These are phyloP conservation scores for Ascomycota sp. DNA, from an alignment of 2,329 filamentous ascomycete species.

Conservation along the genomic window DNA sequence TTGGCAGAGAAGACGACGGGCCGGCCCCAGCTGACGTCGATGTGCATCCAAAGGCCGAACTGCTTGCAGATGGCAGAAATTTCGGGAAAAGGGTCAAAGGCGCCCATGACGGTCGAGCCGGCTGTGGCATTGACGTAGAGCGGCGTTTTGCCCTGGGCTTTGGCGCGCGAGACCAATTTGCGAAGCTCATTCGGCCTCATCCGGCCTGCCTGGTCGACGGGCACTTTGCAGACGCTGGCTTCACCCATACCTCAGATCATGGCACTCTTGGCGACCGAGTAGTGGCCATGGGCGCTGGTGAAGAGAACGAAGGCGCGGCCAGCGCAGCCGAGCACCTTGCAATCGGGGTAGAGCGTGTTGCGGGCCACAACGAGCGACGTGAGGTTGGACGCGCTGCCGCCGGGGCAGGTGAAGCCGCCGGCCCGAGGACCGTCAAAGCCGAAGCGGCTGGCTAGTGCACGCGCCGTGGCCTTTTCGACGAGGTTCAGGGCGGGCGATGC, in stretches of 20 bases:
- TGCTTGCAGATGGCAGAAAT: conserved; percentile 51
- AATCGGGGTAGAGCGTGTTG: conserved; percentile 64
- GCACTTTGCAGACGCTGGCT: conserved; percentile 49
- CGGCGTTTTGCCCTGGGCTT: conserved; percentile 51
- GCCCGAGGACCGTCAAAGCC: conserved; percentile 51
- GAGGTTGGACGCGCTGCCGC: conserved; percentile 68
- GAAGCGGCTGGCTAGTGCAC: conserved; percentile 53
- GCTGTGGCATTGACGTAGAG: conserved; percentile 94
- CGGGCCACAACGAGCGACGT: conserved; percentile 73
- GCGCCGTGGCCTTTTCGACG: conserved; percentile 68
- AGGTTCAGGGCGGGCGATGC: conserved; percentile 77
- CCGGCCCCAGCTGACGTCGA: conserved; percentile 85
- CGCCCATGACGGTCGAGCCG: conserved; percentile 81
- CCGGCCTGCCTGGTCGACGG: conserved; percentile 49
- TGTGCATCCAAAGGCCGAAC: conserved; percentile 71
- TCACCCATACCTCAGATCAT: conserved; percentile 72
- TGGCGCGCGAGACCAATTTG: conserved; percentile 37
- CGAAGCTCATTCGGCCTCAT: conserved; percentile 52
- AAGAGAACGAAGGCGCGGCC: conserved; percentile 55
- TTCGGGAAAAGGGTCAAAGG: conserved; percentile 59
- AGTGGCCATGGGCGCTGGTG: conserved; percentile 79
- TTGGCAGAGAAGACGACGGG: conserved; percentile 55
- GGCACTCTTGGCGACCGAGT: conserved; percentile 88
- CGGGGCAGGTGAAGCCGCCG: conserved; percentile 59
- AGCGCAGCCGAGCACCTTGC: conserved; percentile 53